These are phyloP conservation scores for Lippia alba DNA, from an alignment of 305 asterid species.

Conservation along the genomic window DNA sequence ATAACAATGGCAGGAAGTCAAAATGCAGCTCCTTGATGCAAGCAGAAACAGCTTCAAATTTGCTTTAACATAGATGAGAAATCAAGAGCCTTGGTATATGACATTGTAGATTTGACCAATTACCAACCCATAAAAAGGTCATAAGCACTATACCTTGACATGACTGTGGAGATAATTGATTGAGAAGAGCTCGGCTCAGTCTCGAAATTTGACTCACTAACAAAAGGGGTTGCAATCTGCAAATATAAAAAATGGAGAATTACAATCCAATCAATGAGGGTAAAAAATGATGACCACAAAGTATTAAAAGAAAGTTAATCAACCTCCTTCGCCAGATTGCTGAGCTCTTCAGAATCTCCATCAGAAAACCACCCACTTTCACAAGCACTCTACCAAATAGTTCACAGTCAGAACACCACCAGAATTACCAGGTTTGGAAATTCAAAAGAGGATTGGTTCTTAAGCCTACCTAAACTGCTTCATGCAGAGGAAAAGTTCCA, in stretches of 20 bases:
- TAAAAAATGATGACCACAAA: conserved; percentile 15
- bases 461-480: too few relatives aligned
- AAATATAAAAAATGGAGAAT: conserved; percentile 20
- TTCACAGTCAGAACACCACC: background rate
- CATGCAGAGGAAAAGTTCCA: too few relatives aligned
- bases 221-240: conserved; percentile 63
- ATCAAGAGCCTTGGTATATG: conserved; percentile 16
- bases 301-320: conserved; percentile 7
- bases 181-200: conserved; percentile 53
- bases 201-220: conserved; percentile 49
- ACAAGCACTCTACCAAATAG: conserved; percentile 79
- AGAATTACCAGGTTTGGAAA: too few relatives aligned
- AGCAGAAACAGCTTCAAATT: conserved; percentile 32
- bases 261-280: conserved; percentile 13
- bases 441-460: too few relatives aligned
- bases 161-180: conserved; percentile 59
- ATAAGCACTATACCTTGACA: conserved; percentile 64
- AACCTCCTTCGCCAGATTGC: conserved; percentile 67
- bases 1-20: conserved; percentile 14
- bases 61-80: conserved; percentile 25
- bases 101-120: conserved; percentile 32
- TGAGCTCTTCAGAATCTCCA: conserved; percentile 70
- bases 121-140: conserved; percentile 18
- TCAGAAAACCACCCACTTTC: conserved; percentile 78
- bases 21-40: conserved; percentile 27